Conservation (phyloP, 768 basidiomycete genomes). For the Podaxis pistillaris region DNA sequence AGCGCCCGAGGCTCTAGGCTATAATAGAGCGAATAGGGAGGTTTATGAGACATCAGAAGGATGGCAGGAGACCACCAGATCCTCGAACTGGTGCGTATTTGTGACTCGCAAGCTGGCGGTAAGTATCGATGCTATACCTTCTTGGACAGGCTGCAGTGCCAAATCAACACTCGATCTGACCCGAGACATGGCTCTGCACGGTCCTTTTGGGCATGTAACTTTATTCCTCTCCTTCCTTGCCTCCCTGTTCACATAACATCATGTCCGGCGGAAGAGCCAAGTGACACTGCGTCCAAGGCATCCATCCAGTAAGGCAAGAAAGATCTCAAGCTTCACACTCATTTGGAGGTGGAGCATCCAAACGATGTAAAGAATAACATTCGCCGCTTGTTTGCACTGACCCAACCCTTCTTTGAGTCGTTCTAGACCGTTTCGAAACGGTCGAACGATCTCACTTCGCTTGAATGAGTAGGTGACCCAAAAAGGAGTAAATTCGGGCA, state of each 20-base stretch:
- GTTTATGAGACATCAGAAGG: too few relatives aligned
- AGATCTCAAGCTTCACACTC: background rate
- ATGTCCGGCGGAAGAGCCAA: background rate
- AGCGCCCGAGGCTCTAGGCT: too few relatives aligned
- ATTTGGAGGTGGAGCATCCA: background rate
- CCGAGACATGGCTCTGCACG: background rate
- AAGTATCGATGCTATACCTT: too few relatives aligned
- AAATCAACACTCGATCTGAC: background rate
- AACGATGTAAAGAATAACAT: background rate
- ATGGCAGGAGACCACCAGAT: too few relatives aligned
- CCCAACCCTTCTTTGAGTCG: background rate
- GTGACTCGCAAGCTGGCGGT: too few relatives aligned
- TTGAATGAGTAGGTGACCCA: background rate
- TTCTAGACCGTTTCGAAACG: background rate
- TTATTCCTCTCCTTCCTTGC: background rate
- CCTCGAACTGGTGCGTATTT: too few relatives aligned
- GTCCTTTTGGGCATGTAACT: background rate
- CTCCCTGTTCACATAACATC: background rate
- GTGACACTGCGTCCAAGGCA: background rate
- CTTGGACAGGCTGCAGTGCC: too few relatives aligned
- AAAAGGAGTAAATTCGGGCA: background rate
- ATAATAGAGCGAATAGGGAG: too few relatives aligned
- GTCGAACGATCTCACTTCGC: background rate
- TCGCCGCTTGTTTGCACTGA: background rate
- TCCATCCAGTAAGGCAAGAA: background rate